Base-by-base conservation (phyloP, 805 yeast species). In the Sungouiozyma ichnusensis region DNA sequence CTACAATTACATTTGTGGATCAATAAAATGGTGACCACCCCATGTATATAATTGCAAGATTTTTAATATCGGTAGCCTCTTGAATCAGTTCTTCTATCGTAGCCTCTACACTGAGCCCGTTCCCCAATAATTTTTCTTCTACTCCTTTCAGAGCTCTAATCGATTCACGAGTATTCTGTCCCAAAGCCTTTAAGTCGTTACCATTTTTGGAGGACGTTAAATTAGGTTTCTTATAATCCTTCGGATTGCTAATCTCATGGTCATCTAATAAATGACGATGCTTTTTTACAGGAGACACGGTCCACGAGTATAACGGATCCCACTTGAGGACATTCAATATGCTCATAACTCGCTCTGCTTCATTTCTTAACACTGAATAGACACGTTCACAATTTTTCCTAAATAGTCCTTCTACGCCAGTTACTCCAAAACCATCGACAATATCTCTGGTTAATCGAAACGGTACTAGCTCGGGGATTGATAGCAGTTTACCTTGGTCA, bases 281-380 rank as follows among this genome's bases (percentile, higher is more conserved):
- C 53, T 69, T 73, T 42, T 81, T 60, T 15, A 85, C 61, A 1
- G 94, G 94, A 0, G 96, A 84, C 37, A 87, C 67, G 0, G 84
- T 77, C 97, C 98, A 92, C 1, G 85, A 74, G 54, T 90, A 88
- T 42, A 92, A 69, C 0, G 98, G 97, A 68, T 92, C 99, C 73
- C 92, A 86, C 51, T 81, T 71, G 48, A 92, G 63, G 3, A 90
- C 94, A 52, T 88, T 90, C 42, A 92, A 64, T 27, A 92, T 84
- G 24, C 92, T 81, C 59, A 80, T 62, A 20, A 94, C 85, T 49
- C 79, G 79, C 20, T 78, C 84, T 31, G 68, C 67, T 52, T 86
- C 80, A 1, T 62, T 62, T 42, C 94, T 65, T 36, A 92, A 62
- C 2, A 83, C 85, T 17, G 73, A 61, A 44, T 84, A 74, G 0